Evolutionary conservation across 805 yeast genomes (phyloP).

Genomic region (Schizosaccharomyces pombe): DNA sequence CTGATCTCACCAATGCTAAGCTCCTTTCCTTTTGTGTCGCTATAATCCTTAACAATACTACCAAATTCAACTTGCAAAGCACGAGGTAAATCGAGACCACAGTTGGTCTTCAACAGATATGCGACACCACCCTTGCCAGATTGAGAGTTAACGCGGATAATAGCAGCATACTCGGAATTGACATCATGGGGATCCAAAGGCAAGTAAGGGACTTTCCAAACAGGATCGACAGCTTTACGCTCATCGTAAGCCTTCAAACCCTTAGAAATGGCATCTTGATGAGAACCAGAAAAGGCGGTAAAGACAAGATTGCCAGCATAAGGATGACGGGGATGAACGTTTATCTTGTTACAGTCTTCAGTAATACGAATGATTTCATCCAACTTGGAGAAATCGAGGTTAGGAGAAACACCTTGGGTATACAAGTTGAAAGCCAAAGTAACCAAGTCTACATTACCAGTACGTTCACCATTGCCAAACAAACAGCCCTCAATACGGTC

Average conservation of each 20-base stretch:
- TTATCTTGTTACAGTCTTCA: constrained; percentile 61
- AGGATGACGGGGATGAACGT: constrained; percentile 57
- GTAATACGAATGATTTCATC: constrained; percentile 43
- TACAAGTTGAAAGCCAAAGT: constrained; percentile 55
- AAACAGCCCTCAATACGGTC: constrained; percentile 70
- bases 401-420: constrained; percentile 55
- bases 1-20: constrained; percentile 40
- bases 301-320: constrained; percentile 67
- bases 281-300: constrained; percentile 68
- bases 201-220: constrained; percentile 58
- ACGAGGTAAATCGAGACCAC: constrained; percentile 63
- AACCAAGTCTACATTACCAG: constrained; percentile 66
- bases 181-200: constrained; percentile 70
- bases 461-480: constrained; percentile 71
- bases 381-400: constrained; percentile 48
- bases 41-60: constrained; percentile 40
- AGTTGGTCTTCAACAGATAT: constrained; percentile 54
- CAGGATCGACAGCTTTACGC: constrained; percentile 15
- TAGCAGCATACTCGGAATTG: constrained; percentile 81
- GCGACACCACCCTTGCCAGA: constrained; percentile 80
- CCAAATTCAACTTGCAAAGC: constrained; percentile 59
- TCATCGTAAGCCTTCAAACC: constrained; percentile 29
- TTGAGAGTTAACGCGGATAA: constrained; percentile 69
- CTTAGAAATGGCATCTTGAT: constrained; percentile 71
- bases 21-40: constrained; percentile 53